Evolutionary conservation across 345 rosid genomes (phyloP).

Genomic region (Viola odorata): DNA sequence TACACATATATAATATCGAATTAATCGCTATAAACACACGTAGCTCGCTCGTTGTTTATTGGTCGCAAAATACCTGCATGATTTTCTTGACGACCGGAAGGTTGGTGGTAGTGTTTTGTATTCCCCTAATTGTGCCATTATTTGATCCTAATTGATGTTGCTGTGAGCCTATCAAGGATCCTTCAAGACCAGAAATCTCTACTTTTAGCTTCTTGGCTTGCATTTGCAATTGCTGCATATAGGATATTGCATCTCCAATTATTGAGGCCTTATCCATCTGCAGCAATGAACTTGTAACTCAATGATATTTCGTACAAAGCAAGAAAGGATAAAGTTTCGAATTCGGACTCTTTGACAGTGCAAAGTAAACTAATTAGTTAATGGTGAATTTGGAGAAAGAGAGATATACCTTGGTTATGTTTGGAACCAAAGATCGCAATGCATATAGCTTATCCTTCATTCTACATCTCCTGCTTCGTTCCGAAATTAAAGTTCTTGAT

Average conservation of each 20-base stretch:
- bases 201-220: conserved; percentile 62
- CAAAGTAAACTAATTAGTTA: no score
- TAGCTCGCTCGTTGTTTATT: no score
- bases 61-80: conserved; percentile 37
- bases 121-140: conserved; percentile 12
- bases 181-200: conserved; percentile 62
- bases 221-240: conserved; percentile 68
- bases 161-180: conserved; percentile 33
- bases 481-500: conserved; percentile 67
- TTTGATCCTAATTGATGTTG: conserved; percentile 19
- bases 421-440: conserved; percentile 81
- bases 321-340: no score
- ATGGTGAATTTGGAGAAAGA: no score
- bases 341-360: no score
- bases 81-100: conserved; percentile 36
- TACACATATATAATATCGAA: no score
- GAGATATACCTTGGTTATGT: conserved; percentile 69
- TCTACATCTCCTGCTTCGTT: conserved; percentile 59
- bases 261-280: conserved; percentile 99
- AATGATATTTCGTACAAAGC: no score
- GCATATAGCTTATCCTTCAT: conserved; percentile 92
- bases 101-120: conserved; percentile 2
- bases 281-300: not conserved
- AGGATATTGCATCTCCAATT: conserved; percentile 68
- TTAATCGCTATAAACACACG: no score